Evolutionary conservation across 129 eudicot genomes (phyloP), one percentile per base, ranked within the genome.

Genomic region (Oenanthe sinensis): DNA sequence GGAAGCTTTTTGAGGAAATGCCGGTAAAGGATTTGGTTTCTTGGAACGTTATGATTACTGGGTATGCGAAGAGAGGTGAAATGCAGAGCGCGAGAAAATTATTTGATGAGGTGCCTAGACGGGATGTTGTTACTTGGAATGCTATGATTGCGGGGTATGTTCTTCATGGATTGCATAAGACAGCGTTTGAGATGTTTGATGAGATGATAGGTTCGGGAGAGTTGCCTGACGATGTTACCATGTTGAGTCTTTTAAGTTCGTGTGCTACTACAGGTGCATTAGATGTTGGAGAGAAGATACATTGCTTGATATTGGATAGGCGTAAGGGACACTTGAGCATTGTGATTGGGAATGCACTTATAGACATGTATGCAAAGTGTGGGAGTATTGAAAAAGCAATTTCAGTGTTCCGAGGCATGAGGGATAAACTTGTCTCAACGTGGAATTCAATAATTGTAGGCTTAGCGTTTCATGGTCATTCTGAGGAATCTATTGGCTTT

Each of bases 11-110:
- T 36, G 90, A 90, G 84, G 90, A 85, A 69, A 92, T 92, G 96
- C 97, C 93, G 2, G 89, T 80, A 75, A 92, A 87, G 83, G 97
- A 90, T 85, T 85, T 90, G 83, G 83, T 92, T 82, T 90, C 97
- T 20, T 90, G 96, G 97, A 92, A 90, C 80, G 96, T 90, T 49
- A 90, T 92, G 96, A 87, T 90, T 74, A 90, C 96, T 4, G 97
- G 83, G 47, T 92, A 87, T 67, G 89, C 86, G 9, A 92, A 92
- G 85, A 80, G 81, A 67, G 90, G 93, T 42, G 80, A 90, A 36
- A 87, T 92, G 97, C 89, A 82, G 42, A 79, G 75, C 44, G 97
- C 91, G 0, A 87, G 88, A 81, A 70, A 62, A 55, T 76, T 90
- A 68, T 88, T 90, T 71, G 79, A 87, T 81, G 74, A 81, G 67